These are phyloP conservation scores for Aquilaria yunnanensis DNA, from an alignment of 345 rosid genomes.

Conservation along the genomic window DNA sequence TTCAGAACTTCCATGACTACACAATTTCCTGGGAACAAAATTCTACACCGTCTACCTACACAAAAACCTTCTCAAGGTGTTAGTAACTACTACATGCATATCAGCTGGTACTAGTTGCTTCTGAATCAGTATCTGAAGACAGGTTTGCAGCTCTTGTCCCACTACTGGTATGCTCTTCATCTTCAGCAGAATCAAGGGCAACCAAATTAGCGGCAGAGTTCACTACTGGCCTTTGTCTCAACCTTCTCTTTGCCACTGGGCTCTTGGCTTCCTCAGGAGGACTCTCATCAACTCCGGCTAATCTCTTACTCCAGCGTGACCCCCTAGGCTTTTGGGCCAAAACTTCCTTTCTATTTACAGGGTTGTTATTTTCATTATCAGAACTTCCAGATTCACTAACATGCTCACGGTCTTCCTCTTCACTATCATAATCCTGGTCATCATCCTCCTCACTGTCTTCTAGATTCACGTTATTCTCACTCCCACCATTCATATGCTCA, in stretches of 20 bases:
- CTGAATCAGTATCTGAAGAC: conserved; percentile 14
- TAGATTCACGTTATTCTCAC: conserved; percentile 25
- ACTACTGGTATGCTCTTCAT: conserved; percentile 11
- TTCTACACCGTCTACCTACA: no score
- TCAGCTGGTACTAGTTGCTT: conserved; percentile 5
- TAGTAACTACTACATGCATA: no score
- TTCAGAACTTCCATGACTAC: no score
- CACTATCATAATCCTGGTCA: conserved; percentile 12
- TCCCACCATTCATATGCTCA: conserved; percentile 11
- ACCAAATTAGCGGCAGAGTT: conserved; percentile 45
- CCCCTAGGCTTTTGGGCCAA: conserved; percentile 16
- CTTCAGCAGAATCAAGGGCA: conserved; percentile 39
- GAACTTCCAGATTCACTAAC: conserved; percentile 13
- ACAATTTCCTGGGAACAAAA: no score
- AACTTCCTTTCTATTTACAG: conserved; percentile 1
- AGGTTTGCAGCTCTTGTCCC: conserved; percentile 9
- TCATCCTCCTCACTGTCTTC: conserved; percentile 14
- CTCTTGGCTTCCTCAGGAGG: conserved; percentile 24
- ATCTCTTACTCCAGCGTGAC: conserved; percentile 25
- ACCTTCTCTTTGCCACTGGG: conserved; percentile 31
- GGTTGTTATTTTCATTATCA: conserved; percentile 11
- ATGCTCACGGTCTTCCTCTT: conserved; percentile 18
- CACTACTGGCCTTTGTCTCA: conserved; percentile 50
- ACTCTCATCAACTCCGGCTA: conserved; percentile 23
- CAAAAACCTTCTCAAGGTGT: no score